Conservation (phyloP, 495 filamentous ascomycete species). For the Beverwykella pulmonaria region DNA sequence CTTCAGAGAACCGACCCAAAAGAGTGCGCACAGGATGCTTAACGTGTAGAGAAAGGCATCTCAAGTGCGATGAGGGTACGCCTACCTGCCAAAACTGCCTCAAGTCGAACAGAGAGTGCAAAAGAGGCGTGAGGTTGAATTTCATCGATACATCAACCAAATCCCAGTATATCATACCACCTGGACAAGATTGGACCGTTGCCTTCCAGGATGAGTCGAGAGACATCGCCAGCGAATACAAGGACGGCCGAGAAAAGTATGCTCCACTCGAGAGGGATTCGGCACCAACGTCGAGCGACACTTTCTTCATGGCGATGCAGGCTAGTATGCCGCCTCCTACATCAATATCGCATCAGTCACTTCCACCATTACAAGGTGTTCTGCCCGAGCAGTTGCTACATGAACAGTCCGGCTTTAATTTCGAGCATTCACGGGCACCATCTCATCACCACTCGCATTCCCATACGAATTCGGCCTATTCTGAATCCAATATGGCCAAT, state of each 20-base stretch:
- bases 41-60: constrained; percentile 55
- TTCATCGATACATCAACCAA: constrained; percentile 83
- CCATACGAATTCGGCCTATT: constrained; percentile 45
- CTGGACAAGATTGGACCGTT: constrained; percentile 69
- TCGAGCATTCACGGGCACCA: constrained; percentile 39
- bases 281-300: constrained; percentile 58
- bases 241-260: constrained; percentile 78
- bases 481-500: constrained; percentile 24
- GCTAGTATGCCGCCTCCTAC: constrained; percentile 44
- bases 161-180: constrained; percentile 63
- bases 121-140: constrained; percentile 84
- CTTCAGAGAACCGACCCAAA: constrained; percentile 43
- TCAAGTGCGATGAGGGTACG: constrained; percentile 81
- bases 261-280: constrained; percentile 41
- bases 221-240: constrained; percentile 88
- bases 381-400: constrained; percentile 41
- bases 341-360: constrained; percentile 46
- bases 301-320: constrained; percentile 51
- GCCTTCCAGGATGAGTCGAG: constrained; percentile 88
- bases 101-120: constrained; percentile 83
- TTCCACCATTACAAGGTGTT: constrained; percentile 50
- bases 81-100: constrained; percentile 85
- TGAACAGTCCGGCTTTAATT: neutral
- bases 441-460: constrained; percentile 37
- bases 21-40: constrained; percentile 50